These are phyloP conservation scores for Musa beccarii DNA, from an alignment of 176 grass and related monocot genomes.

Conservation along the genomic window DNA sequence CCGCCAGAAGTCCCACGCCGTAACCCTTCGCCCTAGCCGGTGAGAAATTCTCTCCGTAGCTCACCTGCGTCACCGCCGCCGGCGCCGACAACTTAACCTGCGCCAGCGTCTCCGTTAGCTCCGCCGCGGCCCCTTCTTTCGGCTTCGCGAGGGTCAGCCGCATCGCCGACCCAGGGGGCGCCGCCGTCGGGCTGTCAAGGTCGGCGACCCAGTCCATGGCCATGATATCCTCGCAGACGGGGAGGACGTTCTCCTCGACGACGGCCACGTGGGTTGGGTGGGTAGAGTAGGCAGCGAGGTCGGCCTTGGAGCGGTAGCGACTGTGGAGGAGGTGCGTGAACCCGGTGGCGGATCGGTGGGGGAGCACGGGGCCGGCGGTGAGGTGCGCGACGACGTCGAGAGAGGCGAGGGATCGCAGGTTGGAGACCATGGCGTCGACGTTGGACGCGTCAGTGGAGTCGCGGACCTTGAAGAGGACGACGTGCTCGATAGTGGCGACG, in stretches of 20 bases:
- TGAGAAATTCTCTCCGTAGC: constrained; percentile 88
- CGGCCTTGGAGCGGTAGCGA: constrained; percentile 66
- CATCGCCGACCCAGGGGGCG: constrained; percentile 36
- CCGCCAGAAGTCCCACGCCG: constrained; percentile 59
- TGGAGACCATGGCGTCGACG: constrained; percentile 50
- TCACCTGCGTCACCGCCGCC: constrained; percentile 31
- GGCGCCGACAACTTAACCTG: constrained; percentile 28
- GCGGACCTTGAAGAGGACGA: constrained; percentile 86
- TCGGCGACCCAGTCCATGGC: constrained; percentile 66
- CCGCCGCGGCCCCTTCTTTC: constrained; percentile 37
- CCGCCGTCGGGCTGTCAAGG: constrained; percentile 22
- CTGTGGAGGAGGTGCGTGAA: constrained; percentile 79
- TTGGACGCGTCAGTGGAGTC: constrained; percentile 34
- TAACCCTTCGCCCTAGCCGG: constrained; percentile 78
- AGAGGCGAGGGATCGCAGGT: constrained; percentile 42
- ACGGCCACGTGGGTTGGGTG: constrained; percentile 72
- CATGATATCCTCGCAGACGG: constrained; percentile 60
- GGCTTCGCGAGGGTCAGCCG: constrained; percentile 63
- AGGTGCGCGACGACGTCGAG: constrained; percentile 56
- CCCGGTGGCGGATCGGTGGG: constrained; percentile 45
- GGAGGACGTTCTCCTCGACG: constrained; percentile 50
- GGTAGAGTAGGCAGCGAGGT: constrained; percentile 51
- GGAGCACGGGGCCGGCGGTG: constrained; percentile 57
- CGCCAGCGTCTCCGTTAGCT: constrained; percentile 40
- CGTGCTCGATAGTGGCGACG: constrained; percentile 47